phyloP scores from a whole-genome alignment of 176 grass and related monocot species.

The Musa beccarii region DNA sequence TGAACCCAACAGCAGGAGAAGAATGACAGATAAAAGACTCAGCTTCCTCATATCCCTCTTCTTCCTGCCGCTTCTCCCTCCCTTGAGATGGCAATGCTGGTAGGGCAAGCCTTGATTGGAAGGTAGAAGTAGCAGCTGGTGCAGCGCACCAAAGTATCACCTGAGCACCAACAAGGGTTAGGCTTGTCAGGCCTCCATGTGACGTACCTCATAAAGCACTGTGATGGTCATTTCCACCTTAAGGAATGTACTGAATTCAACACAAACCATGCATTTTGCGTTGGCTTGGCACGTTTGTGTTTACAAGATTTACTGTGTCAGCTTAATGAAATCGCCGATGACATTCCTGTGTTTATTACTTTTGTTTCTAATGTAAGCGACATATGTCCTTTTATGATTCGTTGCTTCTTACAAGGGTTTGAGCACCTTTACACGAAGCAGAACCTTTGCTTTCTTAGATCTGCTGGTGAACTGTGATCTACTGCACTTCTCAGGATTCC shows the following conservation, averaged over 20 bases:
- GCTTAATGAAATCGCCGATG: not conserved
- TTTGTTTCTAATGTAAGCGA: no score
- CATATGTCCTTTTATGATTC: no score
- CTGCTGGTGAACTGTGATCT: no score
- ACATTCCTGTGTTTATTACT: no score
- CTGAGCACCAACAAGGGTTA: not conserved
- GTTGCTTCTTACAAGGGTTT: no score
- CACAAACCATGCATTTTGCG: no score
- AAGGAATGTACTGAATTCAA: not conserved
- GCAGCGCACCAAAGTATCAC: not conserved
- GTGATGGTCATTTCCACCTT: not conserved
- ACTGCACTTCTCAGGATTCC: no score
- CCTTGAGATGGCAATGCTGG: not conserved
- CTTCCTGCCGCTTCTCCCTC: not conserved
- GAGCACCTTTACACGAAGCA: no score
- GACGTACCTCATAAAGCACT: not conserved
- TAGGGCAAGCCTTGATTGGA: no score
- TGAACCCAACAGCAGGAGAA: not conserved
- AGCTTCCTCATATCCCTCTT: not conserved
- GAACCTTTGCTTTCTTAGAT: no score
- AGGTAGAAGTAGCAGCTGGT: no score
- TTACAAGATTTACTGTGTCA: slow-evolving; percentile 4
- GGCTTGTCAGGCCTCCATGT: slow-evolving; percentile 4
- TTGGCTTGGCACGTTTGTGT: not conserved
- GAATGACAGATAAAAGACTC: not conserved